phyloP scores from a whole-genome alignment of 106 monocot genomes.

The Vanilla planifolia region DNA sequence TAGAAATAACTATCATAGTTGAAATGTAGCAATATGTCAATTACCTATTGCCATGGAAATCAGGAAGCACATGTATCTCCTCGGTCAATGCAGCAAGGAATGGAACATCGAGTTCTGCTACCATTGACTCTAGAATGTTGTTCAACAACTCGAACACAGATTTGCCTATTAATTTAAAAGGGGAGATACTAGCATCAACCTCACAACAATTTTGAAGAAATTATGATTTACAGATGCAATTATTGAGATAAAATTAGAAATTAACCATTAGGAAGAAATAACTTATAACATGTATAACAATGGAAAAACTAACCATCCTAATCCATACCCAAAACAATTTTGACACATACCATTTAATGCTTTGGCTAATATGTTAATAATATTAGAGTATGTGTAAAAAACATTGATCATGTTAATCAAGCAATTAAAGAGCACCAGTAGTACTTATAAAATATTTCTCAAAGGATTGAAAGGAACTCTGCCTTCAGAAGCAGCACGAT shows the following conservation, averaged over 20 bases:
- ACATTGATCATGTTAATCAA: too few species aligned
- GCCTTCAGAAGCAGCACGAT: conserved; percentile 83
- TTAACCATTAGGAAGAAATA: neutral
- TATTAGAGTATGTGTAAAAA: too few species aligned
- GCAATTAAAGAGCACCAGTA: too few species aligned
- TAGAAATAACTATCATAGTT: neutral
- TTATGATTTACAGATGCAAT: neutral
- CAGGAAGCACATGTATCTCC: conserved; percentile 89
- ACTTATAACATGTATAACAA: neutral
- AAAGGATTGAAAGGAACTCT: conserved; percentile 12
- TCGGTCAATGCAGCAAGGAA: conserved; percentile 75
- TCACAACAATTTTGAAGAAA: neutral
- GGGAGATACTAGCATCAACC: conserved; percentile 1
- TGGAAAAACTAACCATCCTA: too few species aligned
- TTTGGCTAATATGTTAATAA: too few species aligned
- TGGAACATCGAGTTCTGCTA: conserved; percentile 44
- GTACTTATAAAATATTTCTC: neutral
- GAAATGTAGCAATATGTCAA: neutral
- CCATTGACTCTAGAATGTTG: conserved; percentile 59
- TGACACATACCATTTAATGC: too few species aligned
- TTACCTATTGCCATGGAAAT: conserved; percentile 98
- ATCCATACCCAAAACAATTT: too few species aligned
- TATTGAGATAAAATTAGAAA: neutral
- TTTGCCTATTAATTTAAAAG: conserved; percentile 32
- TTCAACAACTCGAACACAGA: conserved; percentile 82